These are phyloP conservation scores for Russula sp. DNA, from an alignment of 768 basidiomycete species.

Conservation along the genomic window DNA sequence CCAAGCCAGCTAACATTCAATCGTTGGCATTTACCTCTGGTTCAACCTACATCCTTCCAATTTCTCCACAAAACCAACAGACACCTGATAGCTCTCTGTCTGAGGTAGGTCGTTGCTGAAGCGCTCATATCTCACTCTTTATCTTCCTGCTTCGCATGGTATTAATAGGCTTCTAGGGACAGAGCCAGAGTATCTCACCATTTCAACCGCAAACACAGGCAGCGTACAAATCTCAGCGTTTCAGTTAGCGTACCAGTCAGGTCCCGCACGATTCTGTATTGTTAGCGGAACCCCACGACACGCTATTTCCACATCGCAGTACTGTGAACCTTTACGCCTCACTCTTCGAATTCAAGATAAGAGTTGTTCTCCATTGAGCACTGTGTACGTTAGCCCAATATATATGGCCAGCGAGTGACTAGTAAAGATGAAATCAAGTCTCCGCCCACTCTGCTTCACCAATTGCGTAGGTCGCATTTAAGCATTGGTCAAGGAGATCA, in stretches of 20 bases:
- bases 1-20: neutral
- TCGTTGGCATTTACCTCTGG: neutral
- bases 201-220: constrained; percentile 13
- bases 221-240: constrained; percentile 1
- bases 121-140: neutral
- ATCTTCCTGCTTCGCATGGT: neutral
- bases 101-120: neutral
- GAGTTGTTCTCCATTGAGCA: too few species aligned
- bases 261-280: neutral
- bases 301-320: too few species aligned
- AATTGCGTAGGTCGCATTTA: neutral
- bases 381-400: too few species aligned
- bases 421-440: too few species aligned
- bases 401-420: too few species aligned
- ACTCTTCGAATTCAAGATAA: too few species aligned
- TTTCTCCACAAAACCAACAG: neutral
- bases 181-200: neutral
- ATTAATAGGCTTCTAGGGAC: neutral
- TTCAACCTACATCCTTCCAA: constrained; percentile 1
- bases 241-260: neutral
- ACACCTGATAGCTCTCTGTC: neutral
- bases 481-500: too few species aligned
- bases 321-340: too few species aligned
- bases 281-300: too few species aligned
- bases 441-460: neutral